Percentiles rank a stretch among this genome's conserved stretches.
phyloP scores from a whole-genome alignment of 208 protist genomes.

The Porcisia deanei region DNA sequence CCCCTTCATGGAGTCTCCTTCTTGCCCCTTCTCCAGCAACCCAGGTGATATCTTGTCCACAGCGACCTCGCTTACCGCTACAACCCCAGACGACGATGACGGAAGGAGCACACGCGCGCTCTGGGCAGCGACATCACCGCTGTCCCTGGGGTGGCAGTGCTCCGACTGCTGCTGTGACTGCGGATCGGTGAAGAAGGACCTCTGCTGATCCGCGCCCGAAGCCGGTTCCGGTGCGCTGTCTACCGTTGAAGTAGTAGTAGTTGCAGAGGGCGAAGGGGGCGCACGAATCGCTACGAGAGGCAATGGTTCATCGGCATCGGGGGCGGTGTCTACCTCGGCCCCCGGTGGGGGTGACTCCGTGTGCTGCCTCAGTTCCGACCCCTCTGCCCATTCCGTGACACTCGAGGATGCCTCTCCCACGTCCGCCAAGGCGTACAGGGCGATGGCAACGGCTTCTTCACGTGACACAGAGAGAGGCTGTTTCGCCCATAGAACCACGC shows the following conservation, averaged over 20 bases:
- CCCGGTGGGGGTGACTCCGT: not conserved
- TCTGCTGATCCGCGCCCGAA: not conserved
- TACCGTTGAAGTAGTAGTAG: not conserved
- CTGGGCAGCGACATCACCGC: not conserved
- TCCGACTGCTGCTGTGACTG: not conserved
- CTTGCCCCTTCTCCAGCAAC: no score
- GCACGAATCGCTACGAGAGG: not conserved
- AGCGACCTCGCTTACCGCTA: not conserved
- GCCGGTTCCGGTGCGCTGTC: not conserved
- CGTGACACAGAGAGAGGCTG: slow-evolving; percentile 9
- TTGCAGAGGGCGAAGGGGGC: not conserved
- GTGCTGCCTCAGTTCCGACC: not conserved
- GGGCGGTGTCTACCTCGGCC: not conserved
- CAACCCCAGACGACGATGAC: not conserved
- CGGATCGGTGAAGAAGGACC: not conserved
- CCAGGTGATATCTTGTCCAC: not conserved
- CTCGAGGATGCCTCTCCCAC: slow-evolving; percentile 9
- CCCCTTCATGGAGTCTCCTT: not conserved
- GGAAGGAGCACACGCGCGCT: not conserved
- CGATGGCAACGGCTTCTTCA: slow-evolving; percentile 33
- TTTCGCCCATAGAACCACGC: slow-evolving; percentile 27
- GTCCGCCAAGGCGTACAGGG: slow-evolving; percentile 44
- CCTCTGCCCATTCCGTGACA: slow-evolving; percentile 1
- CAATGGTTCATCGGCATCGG: not conserved
- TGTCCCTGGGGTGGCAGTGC: not conserved